These are phyloP conservation scores for Fraxinus baroniana DNA, from an alignment of 305 asterid genomes.

Conservation along the genomic window DNA sequence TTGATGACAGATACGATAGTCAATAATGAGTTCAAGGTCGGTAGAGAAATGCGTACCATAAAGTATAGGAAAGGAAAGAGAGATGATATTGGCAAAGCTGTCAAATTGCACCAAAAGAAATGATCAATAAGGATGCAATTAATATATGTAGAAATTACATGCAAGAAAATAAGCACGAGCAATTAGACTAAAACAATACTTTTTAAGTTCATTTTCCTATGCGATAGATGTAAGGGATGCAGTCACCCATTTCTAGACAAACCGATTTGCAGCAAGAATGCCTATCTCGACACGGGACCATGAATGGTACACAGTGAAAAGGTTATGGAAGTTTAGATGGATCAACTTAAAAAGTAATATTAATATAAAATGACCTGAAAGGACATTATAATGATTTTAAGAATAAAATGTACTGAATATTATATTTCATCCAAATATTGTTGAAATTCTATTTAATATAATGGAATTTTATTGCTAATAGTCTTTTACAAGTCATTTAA, in stretches of 20 bases:
- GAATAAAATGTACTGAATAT: not conserved
- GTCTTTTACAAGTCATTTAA: not conserved
- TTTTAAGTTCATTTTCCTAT: not conserved
- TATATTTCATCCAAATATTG: not conserved
- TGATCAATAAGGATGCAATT: slow-evolving; percentile 20
- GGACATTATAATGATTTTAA: not conserved
- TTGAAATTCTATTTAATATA: not conserved
- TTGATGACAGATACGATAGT: slow-evolving; percentile 30
- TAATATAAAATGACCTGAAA: not conserved
- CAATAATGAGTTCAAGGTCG: slow-evolving; percentile 14
- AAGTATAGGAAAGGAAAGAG: slow-evolving; percentile 60
- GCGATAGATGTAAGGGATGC: not conserved
- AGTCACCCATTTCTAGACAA: not conserved
- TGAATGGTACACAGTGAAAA: not conserved
- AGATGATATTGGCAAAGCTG: slow-evolving; percentile 70
- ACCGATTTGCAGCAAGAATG: not conserved
- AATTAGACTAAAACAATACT: not conserved
- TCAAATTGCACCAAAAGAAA: slow-evolving; percentile 32
- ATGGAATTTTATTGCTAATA: not conserved
- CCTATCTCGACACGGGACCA: not conserved
- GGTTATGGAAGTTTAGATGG: not conserved
- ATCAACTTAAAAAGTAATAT: not conserved
- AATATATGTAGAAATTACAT: slow-evolving; percentile 7
- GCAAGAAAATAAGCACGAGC: not conserved
- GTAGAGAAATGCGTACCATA: slow-evolving; percentile 42